A percentile compares a stretch with the other conserved stretches of the same genome.
phyloP scores from a whole-genome alignment of 768 basidiomycete genomes.

The Goffeauzyma gilvescens region DNA sequence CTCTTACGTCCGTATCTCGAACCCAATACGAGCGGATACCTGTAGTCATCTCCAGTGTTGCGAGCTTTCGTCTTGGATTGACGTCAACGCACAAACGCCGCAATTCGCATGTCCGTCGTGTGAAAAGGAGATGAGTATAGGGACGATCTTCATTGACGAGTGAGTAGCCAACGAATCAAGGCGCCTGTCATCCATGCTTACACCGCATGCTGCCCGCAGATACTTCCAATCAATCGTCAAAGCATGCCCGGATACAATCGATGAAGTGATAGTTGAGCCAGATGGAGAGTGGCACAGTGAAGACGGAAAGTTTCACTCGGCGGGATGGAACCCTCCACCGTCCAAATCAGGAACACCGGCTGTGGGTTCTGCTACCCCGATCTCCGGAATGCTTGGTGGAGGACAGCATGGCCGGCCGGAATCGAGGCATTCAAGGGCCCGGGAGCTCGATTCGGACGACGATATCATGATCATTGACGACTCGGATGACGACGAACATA shows the following conservation, averaged over 20 bases:
- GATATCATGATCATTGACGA: background rate
- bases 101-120: constrained; percentile 92
- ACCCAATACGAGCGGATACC: constrained; percentile 64
- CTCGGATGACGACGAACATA: background rate
- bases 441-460: background rate
- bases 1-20: constrained; percentile 64
- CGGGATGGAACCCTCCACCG: constrained; percentile 40
- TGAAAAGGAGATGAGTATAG: constrained; percentile 53
- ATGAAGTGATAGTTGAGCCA: constrained; percentile 83
- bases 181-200: background rate
- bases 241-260: constrained; percentile 54
- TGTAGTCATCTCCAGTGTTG: constrained; percentile 91
- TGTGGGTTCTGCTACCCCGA: background rate
- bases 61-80: constrained; percentile 83
- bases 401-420: background rate
- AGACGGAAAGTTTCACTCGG: constrained; percentile 65
- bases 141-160: constrained; percentile 85
- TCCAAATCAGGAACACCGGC: background rate
- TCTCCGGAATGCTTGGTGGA: background rate
- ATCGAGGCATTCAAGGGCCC: background rate
- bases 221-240: constrained; percentile 75
- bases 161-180: constrained; percentile 31
- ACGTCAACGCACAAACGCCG: constrained; percentile 87
- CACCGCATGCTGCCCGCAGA: constrained; percentile 33
- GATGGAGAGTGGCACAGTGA: constrained; percentile 91